Evolutionary conservation across 2,329 filamentous ascomycete species (phyloP).

Genomic region (Nothomitra cinnamomea): DNA sequence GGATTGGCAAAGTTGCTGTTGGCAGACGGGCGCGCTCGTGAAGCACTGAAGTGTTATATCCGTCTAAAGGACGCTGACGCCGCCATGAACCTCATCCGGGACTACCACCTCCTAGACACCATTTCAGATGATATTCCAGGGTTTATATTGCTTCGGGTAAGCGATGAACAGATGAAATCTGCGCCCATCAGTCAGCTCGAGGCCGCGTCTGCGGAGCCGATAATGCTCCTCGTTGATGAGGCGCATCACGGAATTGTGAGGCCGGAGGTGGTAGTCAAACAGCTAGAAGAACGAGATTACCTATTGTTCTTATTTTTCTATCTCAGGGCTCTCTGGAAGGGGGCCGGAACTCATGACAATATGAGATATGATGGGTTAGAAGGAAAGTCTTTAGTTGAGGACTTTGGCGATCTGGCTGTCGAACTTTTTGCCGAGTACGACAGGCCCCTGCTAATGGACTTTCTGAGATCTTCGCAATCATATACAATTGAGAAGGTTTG

Average conservation of each 20-base stretch:
- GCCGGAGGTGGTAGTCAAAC: constrained; percentile 58
- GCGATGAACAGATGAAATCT: constrained; percentile 46
- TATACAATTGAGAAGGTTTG: constrained; percentile 46
- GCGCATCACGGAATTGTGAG: constrained; percentile 75
- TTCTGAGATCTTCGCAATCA: constrained; percentile 65
- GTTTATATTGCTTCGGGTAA: constrained; percentile 75
- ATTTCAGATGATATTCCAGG: constrained; percentile 79
- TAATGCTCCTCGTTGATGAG: constrained; percentile 75
- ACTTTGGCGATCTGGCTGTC: constrained; percentile 74
- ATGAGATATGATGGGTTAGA: constrained; percentile 37
- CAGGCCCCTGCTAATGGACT: constrained; percentile 64
- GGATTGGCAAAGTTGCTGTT: constrained; percentile 72
- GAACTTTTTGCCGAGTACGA: constrained; percentile 77
- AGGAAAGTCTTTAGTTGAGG: constrained; percentile 57
- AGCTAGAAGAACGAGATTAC: constrained; percentile 51
- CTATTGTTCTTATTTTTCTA: constrained; percentile 83
- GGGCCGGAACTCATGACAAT: constrained; percentile 27
- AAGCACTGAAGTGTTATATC: constrained; percentile 81
- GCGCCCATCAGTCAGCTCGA: constrained; percentile 57
- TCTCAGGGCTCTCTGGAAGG: constrained; percentile 69
- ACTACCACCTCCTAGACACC: constrained; percentile 78
- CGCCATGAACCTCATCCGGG: constrained; percentile 69
- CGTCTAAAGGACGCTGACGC: constrained; percentile 80
- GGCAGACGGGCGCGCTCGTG: constrained; percentile 60
- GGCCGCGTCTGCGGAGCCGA: constrained; percentile 64